Percentiles rank a stretch among this genome's conserved stretches.
Evolutionary conservation across 495 filamentous ascomycete genomes (phyloP).

Genomic region (Xylaria palmicola): DNA sequence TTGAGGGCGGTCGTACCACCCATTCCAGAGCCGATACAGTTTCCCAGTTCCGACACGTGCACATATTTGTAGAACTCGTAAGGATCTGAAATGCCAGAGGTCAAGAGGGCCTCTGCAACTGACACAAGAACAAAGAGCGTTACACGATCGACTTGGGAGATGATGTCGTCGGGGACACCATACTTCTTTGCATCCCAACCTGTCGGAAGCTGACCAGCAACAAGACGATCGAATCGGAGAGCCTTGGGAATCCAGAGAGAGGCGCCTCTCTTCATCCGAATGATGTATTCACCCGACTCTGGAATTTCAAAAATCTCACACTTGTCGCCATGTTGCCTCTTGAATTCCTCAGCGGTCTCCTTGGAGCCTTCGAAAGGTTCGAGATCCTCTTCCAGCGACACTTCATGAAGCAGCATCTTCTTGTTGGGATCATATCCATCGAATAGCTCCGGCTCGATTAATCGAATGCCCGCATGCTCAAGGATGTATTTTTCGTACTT

Average conservation of each 20-base stretch:
- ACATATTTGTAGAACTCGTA: constrained; percentile 99
- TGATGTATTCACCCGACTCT: constrained; percentile 93
- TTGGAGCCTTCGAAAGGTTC: constrained; percentile 97
- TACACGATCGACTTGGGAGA: constrained; percentile 94
- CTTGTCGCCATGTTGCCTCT: constrained; percentile 93
- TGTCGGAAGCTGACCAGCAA: constrained; percentile 94
- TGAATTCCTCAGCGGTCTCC: constrained; percentile 96
- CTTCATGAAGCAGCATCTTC: constrained; percentile 97
- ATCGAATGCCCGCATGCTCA: constrained; percentile 94
- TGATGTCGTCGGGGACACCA: constrained; percentile 96
- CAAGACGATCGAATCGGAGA: constrained; percentile 91
- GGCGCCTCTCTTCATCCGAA: constrained; percentile 92
- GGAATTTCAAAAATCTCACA: constrained; percentile 94
- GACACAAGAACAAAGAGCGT: constrained; percentile 93
- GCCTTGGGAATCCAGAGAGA: constrained; percentile 95
- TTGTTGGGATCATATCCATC: constrained; percentile 96
- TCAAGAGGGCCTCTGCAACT: constrained; percentile 84
- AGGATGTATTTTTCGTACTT: constrained; percentile 97
- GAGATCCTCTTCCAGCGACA: constrained; percentile 93
- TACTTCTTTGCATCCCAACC: constrained; percentile 96
- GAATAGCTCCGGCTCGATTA: constrained; percentile 97
- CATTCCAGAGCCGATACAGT: constrained; percentile 97
- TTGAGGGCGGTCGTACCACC: constrained; percentile 88
- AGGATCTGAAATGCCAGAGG: constrained; percentile 96
- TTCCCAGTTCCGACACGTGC: constrained; percentile 95